Evolutionary conservation across 1,139 yeast genomes (phyloP), one percentile per base, ranked within the genome.

Genomic region (Kazachstania sp.): DNA sequence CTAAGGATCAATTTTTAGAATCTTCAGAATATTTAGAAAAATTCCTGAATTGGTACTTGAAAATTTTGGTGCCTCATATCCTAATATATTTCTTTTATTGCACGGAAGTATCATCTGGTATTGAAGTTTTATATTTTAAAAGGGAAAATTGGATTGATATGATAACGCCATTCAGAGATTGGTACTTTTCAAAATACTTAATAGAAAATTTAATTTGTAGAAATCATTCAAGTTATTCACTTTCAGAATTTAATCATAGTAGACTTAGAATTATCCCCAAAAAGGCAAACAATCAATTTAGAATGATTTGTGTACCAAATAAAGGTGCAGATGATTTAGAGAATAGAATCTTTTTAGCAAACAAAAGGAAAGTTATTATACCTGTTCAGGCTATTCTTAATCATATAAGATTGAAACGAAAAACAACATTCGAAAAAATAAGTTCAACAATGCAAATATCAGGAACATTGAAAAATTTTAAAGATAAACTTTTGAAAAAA

Each of bases 31-130:
- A 46, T 30, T 28, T 51, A 20, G 37, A 37, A n/a, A 40, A 37
- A 11, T 53, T 59, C 19, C 20, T 85, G 1, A 45, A 51, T 2
- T 90, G 95, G 95, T 49, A 84, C 3, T 75, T 83, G 43, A 56
- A 67, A 0, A 45, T 46, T 0, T 71, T 81, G 45, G 52, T 86
- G 1, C 69, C 74, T 7, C 71, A 70, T 13, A 54, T 86, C 1
- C 53, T 86, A 0, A 63, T 70, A 0, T 64, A 74, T 0, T 79
- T 77, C 57, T 90, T 90, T 71, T 83, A 84, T 59, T 79, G 83
- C 2, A 79, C 92, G 0, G 83, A 80, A 46, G 63, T 74, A 0
- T 71, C 81, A 1, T 72, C 74, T 3, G 59, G 67, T 0, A 58
- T 59, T 6, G 59, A 67, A 5, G 51, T 75, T 0, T 52, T 72